phyloP scores from a whole-genome alignment of 306 rosid genomes.

The Parietaria judaica region DNA sequence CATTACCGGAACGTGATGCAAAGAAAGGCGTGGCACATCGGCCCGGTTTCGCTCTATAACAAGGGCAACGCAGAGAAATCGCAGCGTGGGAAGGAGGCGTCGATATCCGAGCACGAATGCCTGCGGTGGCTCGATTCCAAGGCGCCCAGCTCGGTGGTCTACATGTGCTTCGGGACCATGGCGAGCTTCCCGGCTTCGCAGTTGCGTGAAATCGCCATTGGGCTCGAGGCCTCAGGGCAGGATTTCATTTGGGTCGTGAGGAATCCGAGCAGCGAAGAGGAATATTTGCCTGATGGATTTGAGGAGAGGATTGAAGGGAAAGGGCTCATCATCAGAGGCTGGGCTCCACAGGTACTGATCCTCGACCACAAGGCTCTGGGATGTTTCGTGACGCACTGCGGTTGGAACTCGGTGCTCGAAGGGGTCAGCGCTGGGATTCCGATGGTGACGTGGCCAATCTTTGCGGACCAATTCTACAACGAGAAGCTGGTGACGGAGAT shows the following conservation, averaged over 20 bases:
- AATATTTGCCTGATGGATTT: background rate
- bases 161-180: constrained; percentile 28
- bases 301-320: constrained; percentile 19
- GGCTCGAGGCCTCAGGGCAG: constrained; percentile 24
- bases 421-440: constrained; percentile 31
- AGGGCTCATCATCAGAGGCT: constrained; percentile 31
- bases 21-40: constrained; percentile 27
- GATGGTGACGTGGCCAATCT: constrained; percentile 37
- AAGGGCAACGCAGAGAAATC: constrained; percentile 9
- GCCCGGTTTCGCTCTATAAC: constrained; percentile 27
- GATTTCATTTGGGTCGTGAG: constrained; percentile 41
- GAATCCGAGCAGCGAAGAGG: constrained; percentile 3
- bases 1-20: constrained; percentile 21
- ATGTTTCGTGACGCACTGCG: constrained; percentile 43
- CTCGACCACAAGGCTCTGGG: constrained; percentile 30
- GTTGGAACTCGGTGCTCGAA: constrained; percentile 41
- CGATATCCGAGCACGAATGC: constrained; percentile 21
- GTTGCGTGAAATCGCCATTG: constrained; percentile 27
- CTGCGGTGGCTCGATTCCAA: constrained; percentile 27
- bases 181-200: constrained; percentile 20
- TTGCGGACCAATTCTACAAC: constrained; percentile 36
- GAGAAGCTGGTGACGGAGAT: constrained; percentile 32
- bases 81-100: constrained; percentile 15
- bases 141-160: constrained; percentile 27
- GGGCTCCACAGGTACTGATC: constrained; percentile 39